These are phyloP conservation scores for Funneliformis mosseae DNA, from an alignment of 192 early-diverging fungal genomes.

Conservation along the genomic window DNA sequence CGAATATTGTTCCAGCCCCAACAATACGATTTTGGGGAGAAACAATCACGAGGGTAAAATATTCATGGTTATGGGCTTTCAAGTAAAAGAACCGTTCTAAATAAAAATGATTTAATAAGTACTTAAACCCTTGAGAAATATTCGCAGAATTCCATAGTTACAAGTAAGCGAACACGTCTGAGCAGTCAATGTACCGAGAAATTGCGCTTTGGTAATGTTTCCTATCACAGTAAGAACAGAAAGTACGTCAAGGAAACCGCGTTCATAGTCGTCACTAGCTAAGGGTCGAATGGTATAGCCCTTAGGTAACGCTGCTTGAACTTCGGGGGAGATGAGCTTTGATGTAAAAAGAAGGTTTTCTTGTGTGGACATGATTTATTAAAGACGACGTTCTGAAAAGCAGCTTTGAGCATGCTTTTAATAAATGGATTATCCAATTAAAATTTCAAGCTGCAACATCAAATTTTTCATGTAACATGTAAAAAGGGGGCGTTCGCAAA, in stretches of 20 bases:
- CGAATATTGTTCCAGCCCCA: conserved; percentile 77
- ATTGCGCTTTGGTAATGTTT: conserved; percentile 65
- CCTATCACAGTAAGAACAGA: conserved; percentile 78
- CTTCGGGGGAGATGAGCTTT: conserved; percentile 68
- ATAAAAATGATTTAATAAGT: neutral
- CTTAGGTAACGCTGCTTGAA: conserved; percentile 60
- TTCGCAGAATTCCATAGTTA: neutral
- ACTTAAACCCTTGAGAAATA: neutral
- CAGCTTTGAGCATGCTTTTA: no score
- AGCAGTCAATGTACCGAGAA: conserved; percentile 49
- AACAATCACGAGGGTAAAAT: conserved; percentile 82
- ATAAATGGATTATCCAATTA: no score
- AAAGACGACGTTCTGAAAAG: neutral
- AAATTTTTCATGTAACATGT: no score
- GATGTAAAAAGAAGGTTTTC: conserved; percentile 61
- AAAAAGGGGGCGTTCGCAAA: no score
- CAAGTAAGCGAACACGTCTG: neutral
- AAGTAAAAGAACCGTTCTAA: conserved; percentile 74
- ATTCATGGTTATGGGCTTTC: conserved; percentile 76
- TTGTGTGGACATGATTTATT: neutral
- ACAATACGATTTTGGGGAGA: conserved; percentile 66
- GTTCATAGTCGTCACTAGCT: conserved; percentile 69
- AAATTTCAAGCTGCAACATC: no score
- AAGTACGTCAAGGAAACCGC: conserved; percentile 65
- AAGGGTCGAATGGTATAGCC: conserved; percentile 75